Evolutionary conservation across 345 rosid genomes (phyloP).

Genomic region (Sisymbrium altissimum): DNA sequence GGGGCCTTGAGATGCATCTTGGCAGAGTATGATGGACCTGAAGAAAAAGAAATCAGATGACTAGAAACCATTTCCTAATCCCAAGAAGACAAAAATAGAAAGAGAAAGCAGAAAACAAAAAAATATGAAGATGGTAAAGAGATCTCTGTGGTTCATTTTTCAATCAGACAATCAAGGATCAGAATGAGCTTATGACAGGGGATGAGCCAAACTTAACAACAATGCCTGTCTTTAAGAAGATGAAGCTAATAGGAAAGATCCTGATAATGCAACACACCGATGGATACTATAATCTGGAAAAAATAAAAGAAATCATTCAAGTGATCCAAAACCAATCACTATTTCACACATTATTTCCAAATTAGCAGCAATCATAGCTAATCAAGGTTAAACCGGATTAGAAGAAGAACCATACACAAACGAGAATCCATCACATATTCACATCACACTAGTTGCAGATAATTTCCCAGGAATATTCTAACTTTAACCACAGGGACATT

Average conservation of each 20-base stretch:
- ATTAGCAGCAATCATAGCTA: neutral
- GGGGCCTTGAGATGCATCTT: conserved; percentile 74
- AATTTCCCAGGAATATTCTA: conserved; percentile 4
- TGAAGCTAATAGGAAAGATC: neutral
- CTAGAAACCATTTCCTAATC: neutral
- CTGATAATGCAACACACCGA: neutral
- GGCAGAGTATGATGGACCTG: conserved; percentile 21
- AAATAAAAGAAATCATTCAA: neutral
- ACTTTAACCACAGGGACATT: neutral
- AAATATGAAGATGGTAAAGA: neutral
- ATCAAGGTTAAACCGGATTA: neutral
- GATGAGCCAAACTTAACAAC: neutral
- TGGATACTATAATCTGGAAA: neutral
- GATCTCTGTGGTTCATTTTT: neutral
- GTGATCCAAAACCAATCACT: neutral
- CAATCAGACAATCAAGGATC: neutral
- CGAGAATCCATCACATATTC: neutral
- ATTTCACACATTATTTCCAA: neutral
- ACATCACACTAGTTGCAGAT: neutral
- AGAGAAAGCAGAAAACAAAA: neutral
- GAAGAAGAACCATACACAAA: neutral
- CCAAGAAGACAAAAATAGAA: neutral
- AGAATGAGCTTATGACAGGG: neutral
- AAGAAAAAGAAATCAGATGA: neutral
- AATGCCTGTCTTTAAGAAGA: neutral